Conservation (phyloP, 345 rosid genomes). For the Euphorbia lathyris region DNA sequence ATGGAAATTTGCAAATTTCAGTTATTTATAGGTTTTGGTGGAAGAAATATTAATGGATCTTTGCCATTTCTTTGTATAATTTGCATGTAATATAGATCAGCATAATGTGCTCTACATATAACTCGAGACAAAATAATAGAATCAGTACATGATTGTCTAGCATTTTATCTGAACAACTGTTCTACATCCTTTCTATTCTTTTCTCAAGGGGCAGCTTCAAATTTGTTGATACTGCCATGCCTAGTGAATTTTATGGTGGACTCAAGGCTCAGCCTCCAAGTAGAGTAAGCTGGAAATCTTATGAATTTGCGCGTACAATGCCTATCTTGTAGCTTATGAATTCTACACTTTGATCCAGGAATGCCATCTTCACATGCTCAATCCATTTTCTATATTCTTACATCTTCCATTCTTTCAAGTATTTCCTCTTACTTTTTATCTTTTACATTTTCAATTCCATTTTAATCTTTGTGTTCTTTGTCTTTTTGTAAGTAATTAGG, state of each 20-base stretch:
- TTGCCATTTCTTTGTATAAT: not conserved
- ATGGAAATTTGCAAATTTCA: not conserved
- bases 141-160: not conserved
- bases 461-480: too few species aligned
- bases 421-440: not conserved
- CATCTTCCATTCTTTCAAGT: not conserved
- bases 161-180: not conserved
- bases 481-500: too few species aligned
- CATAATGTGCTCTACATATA: too few species aligned
- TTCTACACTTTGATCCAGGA: too few species aligned
- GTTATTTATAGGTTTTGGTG: not conserved
- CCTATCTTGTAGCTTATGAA: too few species aligned
- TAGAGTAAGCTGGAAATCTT: constrained; percentile 39
- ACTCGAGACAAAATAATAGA: not conserved
- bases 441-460: too few species aligned
- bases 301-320: constrained; percentile 37
- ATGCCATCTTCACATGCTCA: not conserved
- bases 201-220: constrained; percentile 49
- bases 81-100: too few species aligned
- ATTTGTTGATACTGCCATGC: constrained; percentile 27
- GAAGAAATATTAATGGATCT: not conserved
- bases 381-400: not conserved
- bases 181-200: not conserved
- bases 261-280: constrained; percentile 50
- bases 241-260: constrained; percentile 36